Conservation (phyloP, 2,329 filamentous ascomycete species). For the Diaporthe vexans region DNA sequence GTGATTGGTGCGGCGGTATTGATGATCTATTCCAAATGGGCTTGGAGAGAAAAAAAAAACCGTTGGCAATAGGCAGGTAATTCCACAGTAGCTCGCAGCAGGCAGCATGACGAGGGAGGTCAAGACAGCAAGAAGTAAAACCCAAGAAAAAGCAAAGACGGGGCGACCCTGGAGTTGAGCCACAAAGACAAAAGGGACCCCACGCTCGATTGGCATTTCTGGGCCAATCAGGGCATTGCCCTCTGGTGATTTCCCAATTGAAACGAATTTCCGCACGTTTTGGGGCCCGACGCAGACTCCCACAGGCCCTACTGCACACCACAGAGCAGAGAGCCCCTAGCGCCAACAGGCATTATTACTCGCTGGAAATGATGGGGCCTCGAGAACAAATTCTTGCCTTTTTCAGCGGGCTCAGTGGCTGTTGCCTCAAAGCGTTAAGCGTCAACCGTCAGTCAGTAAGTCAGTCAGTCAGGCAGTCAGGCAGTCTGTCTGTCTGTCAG, state of each 20-base stretch:
- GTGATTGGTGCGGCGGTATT: slow-evolving; percentile 10
- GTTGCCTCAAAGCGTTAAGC: slow-evolving; percentile 22
- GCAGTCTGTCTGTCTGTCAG: too few species aligned
- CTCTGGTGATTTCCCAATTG: slow-evolving; percentile 44
- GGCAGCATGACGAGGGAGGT: slow-evolving; percentile 18
- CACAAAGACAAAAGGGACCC: slow-evolving; percentile 33
- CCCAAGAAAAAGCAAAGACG: slow-evolving; percentile 20
- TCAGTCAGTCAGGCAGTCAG: background rate
- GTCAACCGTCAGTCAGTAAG: slow-evolving; percentile 14
- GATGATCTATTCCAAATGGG: slow-evolving; percentile 18
- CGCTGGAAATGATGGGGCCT: slow-evolving; percentile 37
- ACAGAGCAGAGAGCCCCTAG: slow-evolving; percentile 29
- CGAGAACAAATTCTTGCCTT: slow-evolving; percentile 28
- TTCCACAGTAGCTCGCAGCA: background rate
- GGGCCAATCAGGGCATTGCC: slow-evolving; percentile 52
- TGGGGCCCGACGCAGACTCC: slow-evolving; percentile 12
- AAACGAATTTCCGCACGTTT: slow-evolving; percentile 38
- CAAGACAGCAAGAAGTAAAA: slow-evolving; percentile 1
- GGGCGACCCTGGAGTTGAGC: slow-evolving; percentile 28
- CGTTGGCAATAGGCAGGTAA: slow-evolving; percentile 4
- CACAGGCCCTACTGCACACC: slow-evolving; percentile 3
- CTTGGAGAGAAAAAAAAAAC: slow-evolving; percentile 16
- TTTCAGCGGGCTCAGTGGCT: slow-evolving; percentile 24
- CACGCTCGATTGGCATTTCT: slow-evolving; percentile 47
- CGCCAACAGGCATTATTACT: slow-evolving; percentile 41